Evolutionary conservation across 1,139 yeast genomes (phyloP).

Genomic region (Taphrina pruni): DNA sequence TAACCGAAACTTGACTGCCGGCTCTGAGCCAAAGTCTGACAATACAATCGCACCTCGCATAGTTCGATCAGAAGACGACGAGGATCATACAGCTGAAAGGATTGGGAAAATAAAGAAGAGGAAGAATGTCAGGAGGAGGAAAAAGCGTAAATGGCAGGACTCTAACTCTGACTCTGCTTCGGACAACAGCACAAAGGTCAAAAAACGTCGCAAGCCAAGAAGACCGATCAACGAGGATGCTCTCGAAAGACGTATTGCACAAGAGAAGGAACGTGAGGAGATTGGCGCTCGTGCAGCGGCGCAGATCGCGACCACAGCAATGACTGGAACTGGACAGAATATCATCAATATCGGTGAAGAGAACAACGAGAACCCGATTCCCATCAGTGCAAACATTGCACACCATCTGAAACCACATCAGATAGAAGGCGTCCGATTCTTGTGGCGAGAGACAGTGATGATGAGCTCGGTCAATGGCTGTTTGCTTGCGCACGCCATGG

Average conservation of each 20-base stretch:
- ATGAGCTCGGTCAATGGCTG: constrained; percentile 67
- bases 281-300: constrained; percentile 1
- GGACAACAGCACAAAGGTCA: background rate
- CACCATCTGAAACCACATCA: constrained; percentile 77
- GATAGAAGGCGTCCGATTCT: constrained; percentile 75
- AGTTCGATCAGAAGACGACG: background rate
- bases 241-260: background rate
- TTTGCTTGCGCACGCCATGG: constrained; percentile 95
- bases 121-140: background rate
- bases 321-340: background rate
- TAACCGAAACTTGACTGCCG: background rate
- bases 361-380: constrained; percentile 54
- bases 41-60: background rate
- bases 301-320: background rate
- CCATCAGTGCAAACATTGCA: constrained; percentile 70
- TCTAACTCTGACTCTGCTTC: background rate
- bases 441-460: constrained; percentile 75
- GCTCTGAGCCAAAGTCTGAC: background rate
- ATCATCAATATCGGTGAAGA: constrained; percentile 1
- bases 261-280: constrained; percentile 14
- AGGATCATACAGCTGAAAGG: background rate
- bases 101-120: background rate
- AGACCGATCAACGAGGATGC: constrained; percentile 14
- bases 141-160: background rate
- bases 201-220: constrained; percentile 1